Conservation (phyloP, 1,284 basidiomycete species). For the Ceratobasidium sp. region DNA sequence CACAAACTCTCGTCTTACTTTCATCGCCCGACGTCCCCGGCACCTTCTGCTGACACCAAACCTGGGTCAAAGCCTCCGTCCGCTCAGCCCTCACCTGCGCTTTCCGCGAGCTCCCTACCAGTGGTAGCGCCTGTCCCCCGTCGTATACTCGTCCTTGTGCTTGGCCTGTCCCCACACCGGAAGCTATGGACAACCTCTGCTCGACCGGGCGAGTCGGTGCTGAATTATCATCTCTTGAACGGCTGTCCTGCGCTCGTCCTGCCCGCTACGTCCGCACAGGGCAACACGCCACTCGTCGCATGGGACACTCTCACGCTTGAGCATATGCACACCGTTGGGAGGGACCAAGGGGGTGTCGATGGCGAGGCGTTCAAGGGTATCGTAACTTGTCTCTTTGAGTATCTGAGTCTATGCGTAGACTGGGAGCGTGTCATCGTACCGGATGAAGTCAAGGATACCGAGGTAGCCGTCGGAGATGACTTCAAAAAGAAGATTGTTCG, state of each 20-base stretch:
- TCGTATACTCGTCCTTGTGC: slow-evolving; percentile 66
- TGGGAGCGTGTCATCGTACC: slow-evolving; percentile 65
- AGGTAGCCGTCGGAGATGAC: not conserved
- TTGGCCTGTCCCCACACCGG: slow-evolving; percentile 72
- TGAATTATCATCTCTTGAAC: slow-evolving; percentile 71
- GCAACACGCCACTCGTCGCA: slow-evolving; percentile 67
- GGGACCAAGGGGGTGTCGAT: slow-evolving; percentile 51
- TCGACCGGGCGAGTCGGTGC: slow-evolving; percentile 70
- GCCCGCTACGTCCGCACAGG: slow-evolving; percentile 63
- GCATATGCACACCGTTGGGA: slow-evolving; percentile 64
- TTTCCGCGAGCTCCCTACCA: slow-evolving; percentile 45
- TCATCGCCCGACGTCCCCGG: slow-evolving; percentile 63
- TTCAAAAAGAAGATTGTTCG: slow-evolving; percentile 60
- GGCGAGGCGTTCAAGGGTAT: slow-evolving; percentile 65
- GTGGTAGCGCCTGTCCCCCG: slow-evolving; percentile 56
- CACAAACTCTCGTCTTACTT: slow-evolving; percentile 52
- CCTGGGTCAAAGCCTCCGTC: slow-evolving; percentile 16
- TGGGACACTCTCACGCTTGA: slow-evolving; percentile 73
- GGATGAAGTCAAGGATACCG: slow-evolving; percentile 51
- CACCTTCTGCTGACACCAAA: slow-evolving; percentile 64
- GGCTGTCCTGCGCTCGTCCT: slow-evolving; percentile 71
- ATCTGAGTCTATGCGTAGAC: slow-evolving; percentile 70
- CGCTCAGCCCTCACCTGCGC: slow-evolving; percentile 57
- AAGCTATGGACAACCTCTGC: slow-evolving; percentile 69
- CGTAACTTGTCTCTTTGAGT: slow-evolving; percentile 68